Evolutionary conservation across 306 rosid species (phyloP), one percentile per base, ranked within the genome.

Genomic region (Inga leiocalycina): DNA sequence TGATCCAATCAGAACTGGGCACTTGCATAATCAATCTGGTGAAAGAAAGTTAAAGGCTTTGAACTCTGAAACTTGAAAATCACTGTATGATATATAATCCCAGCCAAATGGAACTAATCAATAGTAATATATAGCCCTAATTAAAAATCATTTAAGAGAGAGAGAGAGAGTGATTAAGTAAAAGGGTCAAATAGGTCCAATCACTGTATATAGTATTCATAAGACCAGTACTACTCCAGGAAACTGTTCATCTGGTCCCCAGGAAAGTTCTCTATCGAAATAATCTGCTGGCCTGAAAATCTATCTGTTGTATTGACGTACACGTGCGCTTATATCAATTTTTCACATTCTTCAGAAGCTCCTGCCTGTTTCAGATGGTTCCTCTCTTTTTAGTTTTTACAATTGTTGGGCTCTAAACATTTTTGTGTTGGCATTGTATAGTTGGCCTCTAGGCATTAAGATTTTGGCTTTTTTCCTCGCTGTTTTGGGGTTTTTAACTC

Each of bases 341-440:
- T 84, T 56, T 61, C 75, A 57, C 35, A 76, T 64, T 72, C 75
- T 82, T 61, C 75, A 82, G 74, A 71, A 64, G 46, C 82, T 83
- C 65, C 80, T 82, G 91, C 65, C 80, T 82, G 91, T 84, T 86
- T 82, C 95, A 87, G 92, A 86, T 85, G 91, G 91, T 83, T 46
- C 46, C 68, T 4, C 62, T 14, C 68, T 9, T 61, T 20, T 66
- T 48, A 61, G 61, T 9, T 61, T 20, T 66, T 48, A 61, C 71
- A 75, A 66, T 82, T 30, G 67, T 56, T 0, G 27, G 52, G 71
- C 1, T 81, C 37, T 85, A 35, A 72, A 27, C 48, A 52, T 76
- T 74, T 76, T 76, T 39, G 43, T 74, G 85, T 78, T 80, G 54
- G 77, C 72, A 15, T 43, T 70, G 15, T 20, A n/a, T 68, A 12